A percentile compares a stretch with the other conserved stretches of the same genome.
phyloP scores from a whole-genome alignment of 371 early-diverging fungal species.

The Rhizomucor miehei region DNA sequence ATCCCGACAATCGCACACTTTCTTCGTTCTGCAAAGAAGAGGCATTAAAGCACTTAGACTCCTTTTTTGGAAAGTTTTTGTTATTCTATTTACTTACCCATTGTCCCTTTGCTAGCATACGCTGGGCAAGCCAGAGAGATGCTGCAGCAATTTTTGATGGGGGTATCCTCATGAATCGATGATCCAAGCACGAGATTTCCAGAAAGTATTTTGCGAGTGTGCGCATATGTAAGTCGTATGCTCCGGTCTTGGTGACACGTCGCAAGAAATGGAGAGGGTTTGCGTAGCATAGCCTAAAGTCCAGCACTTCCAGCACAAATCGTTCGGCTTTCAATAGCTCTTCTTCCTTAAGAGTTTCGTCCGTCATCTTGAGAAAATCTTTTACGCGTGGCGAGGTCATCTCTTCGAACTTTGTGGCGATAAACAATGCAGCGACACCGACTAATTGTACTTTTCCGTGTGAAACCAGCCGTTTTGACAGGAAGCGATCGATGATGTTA shows the following conservation, averaged over 20 bases:
- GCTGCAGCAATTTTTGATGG: constrained; percentile 88
- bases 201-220: constrained; percentile 95
- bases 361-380: constrained; percentile 82
- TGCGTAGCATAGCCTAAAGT: constrained; percentile 82
- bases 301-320: constrained; percentile 81
- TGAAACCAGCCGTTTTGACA: constrained; percentile 82
- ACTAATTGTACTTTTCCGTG: constrained; percentile 93
- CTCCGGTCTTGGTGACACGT: constrained; percentile 84
- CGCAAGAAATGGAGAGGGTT: constrained; percentile 91
- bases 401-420: constrained; percentile 99
- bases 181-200: constrained; percentile 91
- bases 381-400: constrained; percentile 77
- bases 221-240: constrained; percentile 85
- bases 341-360: constrained; percentile 70
- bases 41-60: neutral
- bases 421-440: constrained; percentile 91
- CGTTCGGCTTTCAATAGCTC: constrained; percentile 89
- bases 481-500: constrained; percentile 96
- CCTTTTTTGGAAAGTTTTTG: too few relatives aligned
- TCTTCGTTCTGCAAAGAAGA: constrained; percentile 44
- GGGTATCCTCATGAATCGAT: constrained; percentile 69
- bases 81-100: constrained; percentile 86
- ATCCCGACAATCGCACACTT: constrained; percentile 74
- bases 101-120: constrained; percentile 73
- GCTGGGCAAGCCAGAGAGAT: constrained; percentile 83